These are phyloP conservation scores for Talaromyces amestolkiae DNA, from an alignment of 2,329 filamentous ascomycete species.

Conservation along the genomic window DNA sequence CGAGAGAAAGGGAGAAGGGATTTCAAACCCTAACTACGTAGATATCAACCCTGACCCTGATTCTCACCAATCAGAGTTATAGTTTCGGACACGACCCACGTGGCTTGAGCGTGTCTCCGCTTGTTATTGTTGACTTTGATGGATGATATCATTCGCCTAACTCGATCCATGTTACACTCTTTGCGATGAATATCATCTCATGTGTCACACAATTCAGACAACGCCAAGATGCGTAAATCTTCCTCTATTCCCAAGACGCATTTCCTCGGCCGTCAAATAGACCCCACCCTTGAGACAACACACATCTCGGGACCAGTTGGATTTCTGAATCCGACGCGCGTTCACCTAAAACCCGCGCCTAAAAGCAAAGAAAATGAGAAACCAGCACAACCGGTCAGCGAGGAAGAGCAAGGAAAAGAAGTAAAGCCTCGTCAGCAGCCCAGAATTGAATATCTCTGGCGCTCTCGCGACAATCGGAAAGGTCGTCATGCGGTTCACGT, in stretches of 20 bases:
- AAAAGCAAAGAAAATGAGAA: constrained; percentile 14
- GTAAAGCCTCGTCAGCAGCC: constrained; percentile 12
- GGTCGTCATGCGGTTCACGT: constrained; percentile 45
- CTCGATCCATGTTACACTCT: neutral
- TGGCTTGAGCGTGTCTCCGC: neutral
- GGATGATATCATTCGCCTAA: neutral
- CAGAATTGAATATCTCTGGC: constrained; percentile 37
- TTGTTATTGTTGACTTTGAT: neutral
- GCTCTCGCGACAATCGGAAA: constrained; percentile 50
- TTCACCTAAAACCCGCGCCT: constrained; percentile 30
- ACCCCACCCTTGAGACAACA: constrained; percentile 7
- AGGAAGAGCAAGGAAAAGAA: neutral
- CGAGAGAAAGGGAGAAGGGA: neutral
- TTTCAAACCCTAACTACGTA: neutral
- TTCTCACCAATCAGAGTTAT: neutral
- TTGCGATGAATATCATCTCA: neutral
- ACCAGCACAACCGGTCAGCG: constrained; percentile 12
- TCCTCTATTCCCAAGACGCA: constrained; percentile 5
- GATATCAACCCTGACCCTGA: neutral
- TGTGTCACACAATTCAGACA: neutral
- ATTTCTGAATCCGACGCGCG: constrained; percentile 53
- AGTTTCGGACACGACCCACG: neutral
- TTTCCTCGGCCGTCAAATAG: constrained; percentile 5
- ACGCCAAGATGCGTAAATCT: constrained; percentile 4
- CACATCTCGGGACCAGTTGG: constrained; percentile 40